Conservation (phyloP, 441 rosid species). For the Erodium chrysanthum region DNA sequence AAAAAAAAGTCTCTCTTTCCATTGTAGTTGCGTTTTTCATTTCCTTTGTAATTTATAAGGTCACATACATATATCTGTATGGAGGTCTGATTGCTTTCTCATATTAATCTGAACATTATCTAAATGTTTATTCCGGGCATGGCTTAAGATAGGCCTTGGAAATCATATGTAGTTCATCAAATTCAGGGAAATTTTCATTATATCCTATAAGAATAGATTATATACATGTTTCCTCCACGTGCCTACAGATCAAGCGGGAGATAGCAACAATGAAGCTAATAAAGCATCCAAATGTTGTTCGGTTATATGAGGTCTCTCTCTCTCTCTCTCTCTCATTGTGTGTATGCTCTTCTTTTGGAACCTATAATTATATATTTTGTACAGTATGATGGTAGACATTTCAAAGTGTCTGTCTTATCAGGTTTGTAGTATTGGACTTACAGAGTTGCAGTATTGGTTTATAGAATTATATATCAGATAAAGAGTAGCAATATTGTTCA, state of each 20-base stretch:
- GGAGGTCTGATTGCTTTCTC: too few species aligned
- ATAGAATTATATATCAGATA: too few species aligned
- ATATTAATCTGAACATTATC: too few species aligned
- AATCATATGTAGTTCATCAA: too few species aligned
- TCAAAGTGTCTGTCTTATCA: too few species aligned
- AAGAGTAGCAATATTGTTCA: too few species aligned
- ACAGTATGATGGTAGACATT: neutral
- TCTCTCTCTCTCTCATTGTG: neutral
- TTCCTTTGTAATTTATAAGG: neutral
- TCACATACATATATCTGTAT: neutral
- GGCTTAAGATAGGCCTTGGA: too few species aligned
- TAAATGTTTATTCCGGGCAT: too few species aligned
- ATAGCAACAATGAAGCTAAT: constrained; percentile 81
- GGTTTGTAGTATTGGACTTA: too few species aligned
- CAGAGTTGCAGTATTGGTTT: too few species aligned
- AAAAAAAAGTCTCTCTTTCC: too few species aligned
- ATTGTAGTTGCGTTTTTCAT: constrained; percentile 1
- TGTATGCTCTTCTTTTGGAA: neutral
- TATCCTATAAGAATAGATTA: neutral
- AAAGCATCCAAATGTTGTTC: constrained; percentile 89
- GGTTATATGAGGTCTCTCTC: constrained; percentile 55
- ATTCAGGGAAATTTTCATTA: neutral
- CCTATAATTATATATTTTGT: neutral
- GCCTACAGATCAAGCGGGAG: constrained; percentile 69
- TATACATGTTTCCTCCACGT: neutral